These are phyloP conservation scores for Rhodamnia argentea DNA, from an alignment of 345 rosid genomes.

Conservation along the genomic window DNA sequence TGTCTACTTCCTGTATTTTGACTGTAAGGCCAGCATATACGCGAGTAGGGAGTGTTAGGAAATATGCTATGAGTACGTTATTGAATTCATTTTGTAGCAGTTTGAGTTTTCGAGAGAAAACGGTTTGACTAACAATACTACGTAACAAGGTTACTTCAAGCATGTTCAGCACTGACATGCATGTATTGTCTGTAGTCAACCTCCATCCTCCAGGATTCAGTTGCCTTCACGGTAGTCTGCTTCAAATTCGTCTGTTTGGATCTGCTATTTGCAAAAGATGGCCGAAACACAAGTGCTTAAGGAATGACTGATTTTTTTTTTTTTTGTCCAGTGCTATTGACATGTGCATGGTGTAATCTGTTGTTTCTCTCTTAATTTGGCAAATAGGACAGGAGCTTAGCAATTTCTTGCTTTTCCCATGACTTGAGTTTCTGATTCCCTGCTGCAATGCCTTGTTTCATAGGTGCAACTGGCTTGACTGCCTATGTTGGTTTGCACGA, in stretches of 20 bases:
- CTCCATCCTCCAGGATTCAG: neutral
- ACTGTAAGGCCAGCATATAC: neutral
- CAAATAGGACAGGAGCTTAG: neutral
- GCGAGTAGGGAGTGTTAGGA: neutral
- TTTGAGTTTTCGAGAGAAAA: neutral
- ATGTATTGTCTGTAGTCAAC: neutral
- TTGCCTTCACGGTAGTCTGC: neutral
- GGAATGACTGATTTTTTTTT: too few species aligned
- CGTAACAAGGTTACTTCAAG: neutral
- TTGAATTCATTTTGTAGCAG: neutral
- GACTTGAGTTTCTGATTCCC: neutral
- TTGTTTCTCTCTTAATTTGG: neutral
- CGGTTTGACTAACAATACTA: neutral
- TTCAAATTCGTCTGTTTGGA: too few species aligned
- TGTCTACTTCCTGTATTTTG: neutral
- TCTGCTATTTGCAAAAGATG: too few species aligned
- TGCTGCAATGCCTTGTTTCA: neutral
- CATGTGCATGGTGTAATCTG: neutral
- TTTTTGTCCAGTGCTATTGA: neutral
- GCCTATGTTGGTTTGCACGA: slow-evolving; percentile 1
- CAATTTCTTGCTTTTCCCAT: neutral
- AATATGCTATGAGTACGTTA: neutral
- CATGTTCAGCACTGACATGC: neutral
- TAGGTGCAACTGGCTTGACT: slow-evolving; percentile 1
- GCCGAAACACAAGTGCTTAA: too few species aligned